Percentiles rank a stretch among this genome's conserved stretches.
Evolutionary conservation across 2,329 filamentous ascomycete species (phyloP).

Genomic region (Diplodia mutila): DNA sequence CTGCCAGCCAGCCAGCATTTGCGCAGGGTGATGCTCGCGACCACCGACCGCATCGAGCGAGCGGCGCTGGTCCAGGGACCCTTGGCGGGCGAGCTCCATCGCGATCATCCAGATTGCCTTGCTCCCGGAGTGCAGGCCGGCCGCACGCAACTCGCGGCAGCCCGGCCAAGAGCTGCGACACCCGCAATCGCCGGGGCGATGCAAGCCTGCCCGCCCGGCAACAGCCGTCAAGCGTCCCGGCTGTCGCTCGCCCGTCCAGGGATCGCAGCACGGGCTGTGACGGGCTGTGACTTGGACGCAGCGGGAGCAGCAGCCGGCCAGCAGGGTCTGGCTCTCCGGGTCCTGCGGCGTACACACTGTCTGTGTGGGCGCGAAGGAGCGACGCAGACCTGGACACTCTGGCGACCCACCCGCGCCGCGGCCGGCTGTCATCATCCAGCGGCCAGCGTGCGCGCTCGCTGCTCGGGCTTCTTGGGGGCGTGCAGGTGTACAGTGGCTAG

Average conservation of each 20-base stretch:
- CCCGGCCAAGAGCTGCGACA: neutral
- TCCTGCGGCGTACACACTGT: neutral
- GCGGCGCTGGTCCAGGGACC: conserved; percentile 5
- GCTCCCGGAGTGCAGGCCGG: conserved; percentile 15
- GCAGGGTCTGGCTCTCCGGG: conserved; percentile 13
- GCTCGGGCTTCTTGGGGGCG: neutral
- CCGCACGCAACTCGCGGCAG: neutral
- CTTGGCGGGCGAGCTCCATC: conserved; percentile 2
- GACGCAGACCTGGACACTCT: neutral
- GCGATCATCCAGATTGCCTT: conserved; percentile 13
- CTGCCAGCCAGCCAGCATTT: neutral
- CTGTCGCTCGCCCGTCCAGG: neutral
- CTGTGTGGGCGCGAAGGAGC: neutral
- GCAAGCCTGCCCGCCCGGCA: conserved; percentile 8
- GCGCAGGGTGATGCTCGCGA: conserved; percentile 1
- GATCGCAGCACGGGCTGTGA: conserved; percentile 20
- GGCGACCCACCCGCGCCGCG: conserved; percentile 5
- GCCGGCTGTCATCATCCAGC: conserved; percentile 20
- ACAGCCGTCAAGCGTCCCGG: conserved; percentile 7
- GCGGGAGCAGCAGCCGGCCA: conserved; percentile 17
- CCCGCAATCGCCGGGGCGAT: conserved; percentile 4
- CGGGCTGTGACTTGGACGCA: conserved; percentile 5
- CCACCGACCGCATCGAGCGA: conserved; percentile 4
- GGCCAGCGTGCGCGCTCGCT: neutral
- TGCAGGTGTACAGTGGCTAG: neutral